A percentile compares a stretch with the other conserved stretches of the same genome.
Conservation (phyloP, 139 green algal species). For the Chlorokybus atmophyticus region DNA sequence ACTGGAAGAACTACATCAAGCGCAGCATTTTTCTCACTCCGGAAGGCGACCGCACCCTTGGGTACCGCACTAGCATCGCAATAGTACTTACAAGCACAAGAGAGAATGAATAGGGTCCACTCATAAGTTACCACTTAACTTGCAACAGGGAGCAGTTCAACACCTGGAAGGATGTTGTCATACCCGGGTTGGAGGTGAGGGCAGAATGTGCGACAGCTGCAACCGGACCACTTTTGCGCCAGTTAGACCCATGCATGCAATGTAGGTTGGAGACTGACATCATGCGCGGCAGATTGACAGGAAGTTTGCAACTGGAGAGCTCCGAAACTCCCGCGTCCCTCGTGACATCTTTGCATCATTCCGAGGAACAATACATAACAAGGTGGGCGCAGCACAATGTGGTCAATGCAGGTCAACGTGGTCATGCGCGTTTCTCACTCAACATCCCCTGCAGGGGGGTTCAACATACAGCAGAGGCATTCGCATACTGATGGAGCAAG, state of each 20-base stretch:
- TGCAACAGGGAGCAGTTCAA: slow-evolving; percentile 15
- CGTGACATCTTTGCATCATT: slow-evolving; percentile 15
- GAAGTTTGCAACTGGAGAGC: too few species aligned
- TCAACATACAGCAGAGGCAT: slow-evolving; percentile 18
- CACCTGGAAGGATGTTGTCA: slow-evolving; percentile 36
- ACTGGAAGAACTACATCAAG: slow-evolving; percentile 27
- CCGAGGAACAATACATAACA: slow-evolving; percentile 21
- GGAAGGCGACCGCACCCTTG: slow-evolving; percentile 26
- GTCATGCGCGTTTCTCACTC: too few species aligned
- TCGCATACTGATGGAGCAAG: slow-evolving; percentile 11
- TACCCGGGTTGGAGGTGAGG: slow-evolving; percentile 21
- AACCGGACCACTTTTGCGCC: too few species aligned
- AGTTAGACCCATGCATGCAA: too few species aligned
- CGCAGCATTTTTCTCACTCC: slow-evolving; percentile 24
- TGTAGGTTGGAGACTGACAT: too few species aligned
- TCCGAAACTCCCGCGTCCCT: too few species aligned
- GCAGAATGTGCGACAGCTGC: too few species aligned
- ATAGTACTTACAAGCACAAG: not conserved
- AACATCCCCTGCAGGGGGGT: not conserved
- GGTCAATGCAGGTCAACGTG: too few species aligned
- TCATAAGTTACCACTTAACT: slow-evolving; percentile 4
- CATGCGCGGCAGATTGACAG: too few species aligned
- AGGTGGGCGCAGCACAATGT: too few species aligned
- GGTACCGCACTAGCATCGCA: not conserved
- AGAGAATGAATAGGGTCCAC: not conserved